Evolutionary conservation across 2,329 filamentous ascomycete species (phyloP).

Genomic region (Fusarium albosuccineum): DNA sequence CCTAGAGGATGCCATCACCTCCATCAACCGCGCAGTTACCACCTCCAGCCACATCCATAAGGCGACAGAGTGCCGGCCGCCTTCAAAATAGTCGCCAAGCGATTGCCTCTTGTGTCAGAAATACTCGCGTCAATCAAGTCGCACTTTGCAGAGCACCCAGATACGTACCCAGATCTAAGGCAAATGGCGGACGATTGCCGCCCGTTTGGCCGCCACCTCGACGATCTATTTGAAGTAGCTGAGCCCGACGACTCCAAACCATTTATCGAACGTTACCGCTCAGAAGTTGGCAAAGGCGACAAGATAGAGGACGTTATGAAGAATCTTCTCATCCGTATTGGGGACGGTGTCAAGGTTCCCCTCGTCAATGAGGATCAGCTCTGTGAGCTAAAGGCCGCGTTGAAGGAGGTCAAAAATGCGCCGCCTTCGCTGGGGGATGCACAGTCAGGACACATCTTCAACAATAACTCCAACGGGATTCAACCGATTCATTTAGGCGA

Average conservation of each 20-base stretch:
- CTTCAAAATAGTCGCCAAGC: not conserved
- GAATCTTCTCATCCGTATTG: not conserved
- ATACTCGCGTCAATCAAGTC: not conserved
- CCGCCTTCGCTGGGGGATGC: not conserved
- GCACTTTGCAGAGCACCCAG: not conserved
- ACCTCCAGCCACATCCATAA: not conserved
- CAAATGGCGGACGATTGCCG: conserved; percentile 6
- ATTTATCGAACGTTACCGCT: conserved; percentile 5
- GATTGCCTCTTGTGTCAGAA: not conserved
- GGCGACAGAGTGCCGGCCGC: not conserved
- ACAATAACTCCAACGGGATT: too few species aligned
- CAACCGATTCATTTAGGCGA: too few species aligned
- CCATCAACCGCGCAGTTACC: not conserved
- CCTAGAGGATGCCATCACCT: not conserved
- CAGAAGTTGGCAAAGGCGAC: not conserved
- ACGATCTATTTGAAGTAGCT: not conserved
- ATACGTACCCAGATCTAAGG: not conserved
- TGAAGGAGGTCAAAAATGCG: conserved; percentile 1
- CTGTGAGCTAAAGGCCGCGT: not conserved
- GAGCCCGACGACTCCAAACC: not conserved
- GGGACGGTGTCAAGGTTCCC: not conserved
- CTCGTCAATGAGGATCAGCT: not conserved
- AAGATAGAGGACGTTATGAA: conserved; percentile 5
- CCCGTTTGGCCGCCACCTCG: not conserved
- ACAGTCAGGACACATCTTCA: not conserved